A percentile compares a stretch with the other conserved stretches of the same genome.
These are phyloP conservation scores for Haplosporangium gracile DNA, from an alignment of 192 early-diverging fungal species.

Conservation along the genomic window DNA sequence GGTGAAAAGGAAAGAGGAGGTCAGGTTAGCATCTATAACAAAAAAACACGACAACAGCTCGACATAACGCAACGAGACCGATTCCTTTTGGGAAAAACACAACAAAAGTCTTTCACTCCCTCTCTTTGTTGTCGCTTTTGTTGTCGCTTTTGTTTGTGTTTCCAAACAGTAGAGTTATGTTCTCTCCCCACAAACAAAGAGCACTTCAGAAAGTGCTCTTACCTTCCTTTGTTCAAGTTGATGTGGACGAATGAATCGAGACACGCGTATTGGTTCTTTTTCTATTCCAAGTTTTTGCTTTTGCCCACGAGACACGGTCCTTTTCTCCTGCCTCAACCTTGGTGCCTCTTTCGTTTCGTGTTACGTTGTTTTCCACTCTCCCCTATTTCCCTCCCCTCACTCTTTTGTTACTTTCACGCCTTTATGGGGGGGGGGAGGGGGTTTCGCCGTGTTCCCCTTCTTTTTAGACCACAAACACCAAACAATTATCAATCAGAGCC, in stretches of 20 bases:
- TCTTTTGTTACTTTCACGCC: neutral
- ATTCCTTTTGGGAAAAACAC: neutral
- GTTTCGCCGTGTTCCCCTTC: neutral
- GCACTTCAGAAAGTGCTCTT: neutral
- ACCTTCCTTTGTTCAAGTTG: neutral
- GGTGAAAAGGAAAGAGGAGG: neutral
- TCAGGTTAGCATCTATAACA: constrained; percentile 7
- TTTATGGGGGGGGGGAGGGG: no score
- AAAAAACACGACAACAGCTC: neutral
- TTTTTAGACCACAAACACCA: neutral
- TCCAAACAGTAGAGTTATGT: neutral
- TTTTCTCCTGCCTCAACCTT: neutral
- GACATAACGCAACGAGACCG: neutral
- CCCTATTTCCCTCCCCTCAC: neutral
- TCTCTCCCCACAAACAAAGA: neutral
- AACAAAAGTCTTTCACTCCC: neutral
- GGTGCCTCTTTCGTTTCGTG: no score
- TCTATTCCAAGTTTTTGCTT: neutral
- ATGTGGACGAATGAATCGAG: neutral
- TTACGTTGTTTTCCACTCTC: no score
- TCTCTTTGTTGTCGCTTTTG: neutral
- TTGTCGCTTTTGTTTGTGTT: neutral
- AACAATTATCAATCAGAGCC: constrained; percentile 2
- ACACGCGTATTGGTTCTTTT: neutral
- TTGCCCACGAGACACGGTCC: neutral